phyloP scores from a whole-genome alignment of 176 grass and related monocot species.

The maize (Zea mays) region DNA sequence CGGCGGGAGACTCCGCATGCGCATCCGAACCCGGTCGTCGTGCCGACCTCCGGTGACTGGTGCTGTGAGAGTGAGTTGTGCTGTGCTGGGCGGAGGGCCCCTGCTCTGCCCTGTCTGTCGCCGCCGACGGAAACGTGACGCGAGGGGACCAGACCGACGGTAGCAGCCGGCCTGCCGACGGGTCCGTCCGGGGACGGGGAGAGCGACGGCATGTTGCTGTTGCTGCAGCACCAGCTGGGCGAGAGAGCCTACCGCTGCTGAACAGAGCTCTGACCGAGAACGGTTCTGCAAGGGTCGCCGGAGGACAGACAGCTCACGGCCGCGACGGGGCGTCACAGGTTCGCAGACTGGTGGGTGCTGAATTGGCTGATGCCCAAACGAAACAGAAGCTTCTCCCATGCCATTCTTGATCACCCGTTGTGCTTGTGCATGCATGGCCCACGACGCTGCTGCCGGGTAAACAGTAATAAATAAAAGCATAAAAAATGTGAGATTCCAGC shows the following conservation, averaged over 20 bases:
- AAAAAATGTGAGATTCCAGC: no score
- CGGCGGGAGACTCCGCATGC: background rate
- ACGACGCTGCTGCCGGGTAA: no score
- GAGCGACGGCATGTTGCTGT: slow-evolving; percentile 11
- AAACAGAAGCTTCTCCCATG: no score
- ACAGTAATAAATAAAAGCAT: no score
- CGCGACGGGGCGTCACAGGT: no score
- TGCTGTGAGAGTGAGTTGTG: background rate
- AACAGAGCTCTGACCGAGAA: background rate
- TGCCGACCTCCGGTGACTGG: slow-evolving; percentile 30
- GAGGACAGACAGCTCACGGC: slow-evolving; percentile 29
- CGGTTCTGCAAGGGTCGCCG: background rate
- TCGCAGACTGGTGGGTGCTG: no score
- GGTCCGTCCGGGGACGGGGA: background rate
- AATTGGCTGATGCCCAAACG: no score
- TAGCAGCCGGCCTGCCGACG: background rate
- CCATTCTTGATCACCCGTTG: no score
- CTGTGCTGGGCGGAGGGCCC: background rate
- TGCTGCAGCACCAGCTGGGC: slow-evolving; percentile 10
- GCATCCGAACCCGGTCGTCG: background rate
- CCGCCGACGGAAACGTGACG: slow-evolving; percentile 4
- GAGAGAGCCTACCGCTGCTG: slow-evolving; percentile 17
- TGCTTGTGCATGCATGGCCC: no score
- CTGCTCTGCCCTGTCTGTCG: background rate
- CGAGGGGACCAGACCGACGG: background rate